Base-by-base conservation (phyloP, 2,329 filamentous ascomycete species). In the Simplicillium sp. region DNA sequence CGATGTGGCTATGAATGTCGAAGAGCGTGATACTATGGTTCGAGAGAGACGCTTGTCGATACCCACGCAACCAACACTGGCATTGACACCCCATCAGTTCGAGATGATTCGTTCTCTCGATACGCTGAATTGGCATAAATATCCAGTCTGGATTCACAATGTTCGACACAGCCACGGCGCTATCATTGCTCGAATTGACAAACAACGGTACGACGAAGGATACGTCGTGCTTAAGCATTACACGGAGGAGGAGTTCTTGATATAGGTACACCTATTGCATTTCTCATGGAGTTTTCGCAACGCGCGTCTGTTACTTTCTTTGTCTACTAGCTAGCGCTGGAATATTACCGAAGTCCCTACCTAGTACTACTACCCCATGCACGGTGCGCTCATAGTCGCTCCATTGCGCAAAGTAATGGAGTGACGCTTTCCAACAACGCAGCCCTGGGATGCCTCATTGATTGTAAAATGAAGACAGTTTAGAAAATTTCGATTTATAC, bases 91-190 rank as follows among this genome's bases (percentile, higher is more conserved):
- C 4, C 76, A 80, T 37, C 90, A 97, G 61, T 94, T 95, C 56
- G 71, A 75, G 37, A 95, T 95, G 77, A 84, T 95, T 46, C 72
- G 83, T 25, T 76, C 79, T 9, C 67, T 97, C 37, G 80, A 97
- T 51, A 57, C 59, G n/a, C 56, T 82, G 2, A 69, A 71, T 4
- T 82, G 77, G 73, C 67, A 70, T 37, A 84, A 82, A 57, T 81
- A 77, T 48, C 76, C 73, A 1, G 77, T 89, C 3, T 81, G 83
- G 62, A 89, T 92, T 32, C 82, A 84, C 48, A 84, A 88, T 6
- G 73, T 79, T 41, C 65, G 71, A n/a, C 87, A 95, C 56, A 86
- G 77, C 44, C 90, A 97, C 60, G 90, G 89, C 0, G 89, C 89
- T 3, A 94, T 97, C 37, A 86, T 97, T 47, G 80, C 94, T 29